Evolutionary conservation across 1,139 yeast genomes (phyloP).

Genomic region (Suhomyces bokatorum): DNA sequence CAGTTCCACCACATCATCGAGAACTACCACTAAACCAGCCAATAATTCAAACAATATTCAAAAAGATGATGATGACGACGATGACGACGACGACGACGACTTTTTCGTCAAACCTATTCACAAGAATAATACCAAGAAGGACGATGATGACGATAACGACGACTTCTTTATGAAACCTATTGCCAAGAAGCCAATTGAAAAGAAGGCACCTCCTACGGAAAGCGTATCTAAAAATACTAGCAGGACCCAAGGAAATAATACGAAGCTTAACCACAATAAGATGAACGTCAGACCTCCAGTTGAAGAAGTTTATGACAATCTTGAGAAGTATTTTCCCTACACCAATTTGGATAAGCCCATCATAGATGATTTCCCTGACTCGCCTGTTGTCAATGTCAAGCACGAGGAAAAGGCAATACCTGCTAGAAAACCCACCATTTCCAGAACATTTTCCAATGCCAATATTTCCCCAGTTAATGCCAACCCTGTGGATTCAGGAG

Average conservation of each 20-base stretch:
- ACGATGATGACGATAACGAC: slow-evolving; percentile 24
- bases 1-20: background rate
- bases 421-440: slow-evolving; percentile 38
- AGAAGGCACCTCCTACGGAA: background rate
- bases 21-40: background rate
- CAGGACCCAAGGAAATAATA: too few species aligned
- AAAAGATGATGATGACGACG: slow-evolving; percentile 17
- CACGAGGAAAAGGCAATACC: slow-evolving; percentile 7
- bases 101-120: slow-evolving; percentile 12
- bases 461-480: slow-evolving; percentile 42
- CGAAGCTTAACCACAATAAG: slow-evolving; percentile 7
- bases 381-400: slow-evolving; percentile 37
- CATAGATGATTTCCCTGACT: slow-evolving; percentile 72
- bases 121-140: slow-evolving; percentile 14
- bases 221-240: background rate
- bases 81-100: slow-evolving; percentile 29
- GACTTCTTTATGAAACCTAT: slow-evolving; percentile 35
- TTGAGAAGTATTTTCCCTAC: slow-evolving; percentile 89
- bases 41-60: slow-evolving; percentile 13
- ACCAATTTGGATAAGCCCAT: slow-evolving; percentile 93
- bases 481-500: slow-evolving; percentile 27
- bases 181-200: slow-evolving; percentile 7
- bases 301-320: slow-evolving; percentile 86
- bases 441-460: slow-evolving; percentile 51
- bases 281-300: slow-evolving; percentile 85